Evolutionary conservation across 345 rosid genomes (phyloP), one percentile per base, ranked within the genome.

Genomic region (Eucalyptus erythrocorys): DNA sequence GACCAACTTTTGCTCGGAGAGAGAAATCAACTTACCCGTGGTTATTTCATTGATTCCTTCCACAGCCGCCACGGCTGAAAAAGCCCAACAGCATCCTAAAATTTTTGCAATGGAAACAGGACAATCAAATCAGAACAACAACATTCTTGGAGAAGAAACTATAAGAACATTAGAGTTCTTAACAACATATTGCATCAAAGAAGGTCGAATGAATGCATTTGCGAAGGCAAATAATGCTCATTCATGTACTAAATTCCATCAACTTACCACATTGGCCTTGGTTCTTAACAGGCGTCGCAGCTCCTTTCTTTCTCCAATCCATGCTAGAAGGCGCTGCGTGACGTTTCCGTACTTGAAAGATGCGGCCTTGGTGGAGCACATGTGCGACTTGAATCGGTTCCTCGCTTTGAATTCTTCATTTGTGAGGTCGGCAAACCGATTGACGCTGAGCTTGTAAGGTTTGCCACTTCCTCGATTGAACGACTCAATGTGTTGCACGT

Each of bases 271-370:
- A 94, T 81, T 91, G 91, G 86, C 94, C 94, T 90, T 95, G 95
- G 89, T 94, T 92, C 88, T 95, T 95, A 27, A 94, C 87, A 6
- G 90, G 90, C 17, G 95, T 93, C 32, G 93, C 94, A 71, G 93
- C 95, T 34, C 95, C 95, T 85, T 92, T 92, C 89, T 89, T 89
- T 88, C 95, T 90, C 96, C 95, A 94, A 34, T 93, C 94, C 90
- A 93, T 89, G 10, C 91, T 85, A 9, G 92, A 17, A 0, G 94
- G 94, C 19, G 86, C 91, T 0, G 86, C 88, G 4, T 87, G 3
- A 91, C 85, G 6, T 91, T 92, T 86, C 71, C 92, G 42, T 94
- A 94, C 91, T 88, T 93, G 90, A 92, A 94, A 53, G 76, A 87
- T 6, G 47, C 34, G 43, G 49, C 92, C 80, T 10, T 76, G 87